These are phyloP conservation scores for Hymenoscyphus linearis DNA, from an alignment of 2,329 filamentous ascomycete genomes.

Conservation along the genomic window DNA sequence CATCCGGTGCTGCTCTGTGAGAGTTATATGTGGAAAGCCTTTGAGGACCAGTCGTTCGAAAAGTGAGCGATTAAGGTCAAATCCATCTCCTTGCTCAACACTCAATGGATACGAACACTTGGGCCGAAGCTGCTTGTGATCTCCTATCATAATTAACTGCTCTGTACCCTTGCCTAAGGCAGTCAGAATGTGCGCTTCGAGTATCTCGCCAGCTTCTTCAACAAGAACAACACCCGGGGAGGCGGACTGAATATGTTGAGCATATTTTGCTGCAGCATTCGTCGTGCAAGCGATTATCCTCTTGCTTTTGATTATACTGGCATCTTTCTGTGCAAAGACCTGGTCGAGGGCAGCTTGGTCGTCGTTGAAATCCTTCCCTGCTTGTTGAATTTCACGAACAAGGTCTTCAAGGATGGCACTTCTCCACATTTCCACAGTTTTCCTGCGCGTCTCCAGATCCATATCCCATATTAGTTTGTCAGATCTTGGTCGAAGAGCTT, in stretches of 20 bases:
- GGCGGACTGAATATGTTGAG: slow-evolving; percentile 46
- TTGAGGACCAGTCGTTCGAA: slow-evolving; percentile 62
- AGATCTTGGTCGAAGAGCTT: slow-evolving; percentile 24
- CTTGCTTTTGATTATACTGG: slow-evolving; percentile 44
- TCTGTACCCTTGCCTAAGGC: slow-evolving; percentile 50
- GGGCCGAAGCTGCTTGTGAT: slow-evolving; percentile 67
- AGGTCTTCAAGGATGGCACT: slow-evolving; percentile 45
- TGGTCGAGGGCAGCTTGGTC: slow-evolving; percentile 38
- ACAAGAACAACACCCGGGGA: slow-evolving; percentile 54
- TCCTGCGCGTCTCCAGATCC: slow-evolving; percentile 32
- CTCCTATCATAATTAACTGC: slow-evolving; percentile 66
- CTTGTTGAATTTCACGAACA: slow-evolving; percentile 36
- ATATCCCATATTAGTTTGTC: slow-evolving; percentile 49
- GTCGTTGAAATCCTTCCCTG: slow-evolving; percentile 39
- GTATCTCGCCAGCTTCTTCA: slow-evolving; percentile 69
- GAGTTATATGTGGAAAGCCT: slow-evolving; percentile 47
- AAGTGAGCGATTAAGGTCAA: slow-evolving; percentile 60
- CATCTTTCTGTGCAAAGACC: slow-evolving; percentile 40
- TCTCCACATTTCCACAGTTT: slow-evolving; percentile 40
- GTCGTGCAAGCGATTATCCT: slow-evolving; percentile 67
- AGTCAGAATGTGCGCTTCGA: slow-evolving; percentile 62
- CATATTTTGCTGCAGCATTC: slow-evolving; percentile 61
- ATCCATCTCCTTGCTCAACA: slow-evolving; percentile 60
- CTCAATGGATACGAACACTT: slow-evolving; percentile 54
- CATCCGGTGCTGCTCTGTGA: slow-evolving; percentile 63